A percentile compares a stretch with the other conserved stretches of the same genome.
Evolutionary conservation across 2,329 filamentous ascomycete species (phyloP).

Genomic region (Pseudogymnoascus sp.): DNA sequence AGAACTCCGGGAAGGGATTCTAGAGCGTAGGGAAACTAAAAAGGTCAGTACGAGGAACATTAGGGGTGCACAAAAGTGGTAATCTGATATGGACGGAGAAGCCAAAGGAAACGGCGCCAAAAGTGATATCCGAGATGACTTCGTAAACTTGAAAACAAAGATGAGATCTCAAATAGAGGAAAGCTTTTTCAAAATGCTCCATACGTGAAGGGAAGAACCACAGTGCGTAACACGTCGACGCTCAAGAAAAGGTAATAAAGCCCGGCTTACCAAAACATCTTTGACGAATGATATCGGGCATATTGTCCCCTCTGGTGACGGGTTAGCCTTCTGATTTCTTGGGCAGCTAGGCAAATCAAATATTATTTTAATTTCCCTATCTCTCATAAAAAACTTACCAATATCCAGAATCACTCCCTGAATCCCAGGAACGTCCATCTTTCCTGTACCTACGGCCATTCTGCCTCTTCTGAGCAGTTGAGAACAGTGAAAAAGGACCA

Average conservation of each 20-base stretch:
- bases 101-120: neutral
- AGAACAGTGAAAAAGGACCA: neutral
- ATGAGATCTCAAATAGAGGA: neutral
- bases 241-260: constrained; percentile 14
- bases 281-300: constrained; percentile 81
- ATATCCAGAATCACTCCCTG: constrained; percentile 6
- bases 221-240: constrained; percentile 10
- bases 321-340: neutral
- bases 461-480: neutral
- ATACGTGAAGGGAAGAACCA: neutral
- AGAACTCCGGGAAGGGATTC: constrained; percentile 56
- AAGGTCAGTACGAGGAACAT: neutral
- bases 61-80: neutral
- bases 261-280: constrained; percentile 63
- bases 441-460: neutral
- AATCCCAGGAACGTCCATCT: neutral
- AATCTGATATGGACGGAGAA: neutral
- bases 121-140: neutral
- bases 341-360: neutral
- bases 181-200: neutral
- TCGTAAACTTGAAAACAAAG: neutral
- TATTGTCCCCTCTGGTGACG: constrained; percentile 62
- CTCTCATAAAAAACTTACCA: constrained; percentile 27
- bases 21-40: constrained; percentile 70
- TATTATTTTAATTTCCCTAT: constrained; percentile 15